Percentiles rank a stretch among this genome's conserved stretches.
phyloP scores from a whole-genome alignment of 108 stramenopile genomes.

The Schizochytrium sp. region DNA sequence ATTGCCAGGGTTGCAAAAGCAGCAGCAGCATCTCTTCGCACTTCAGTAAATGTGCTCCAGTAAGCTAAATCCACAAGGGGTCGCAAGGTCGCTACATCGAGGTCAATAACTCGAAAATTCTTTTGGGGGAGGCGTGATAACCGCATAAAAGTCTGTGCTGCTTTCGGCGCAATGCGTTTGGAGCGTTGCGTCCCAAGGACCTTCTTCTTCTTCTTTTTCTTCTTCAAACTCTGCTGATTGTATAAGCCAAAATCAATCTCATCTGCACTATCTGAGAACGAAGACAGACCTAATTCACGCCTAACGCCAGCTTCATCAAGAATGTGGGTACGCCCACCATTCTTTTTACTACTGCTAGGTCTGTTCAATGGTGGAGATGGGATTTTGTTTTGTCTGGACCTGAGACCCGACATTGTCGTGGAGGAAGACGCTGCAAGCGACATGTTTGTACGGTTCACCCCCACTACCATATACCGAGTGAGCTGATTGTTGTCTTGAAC shows the following conservation, averaged over 20 bases:
- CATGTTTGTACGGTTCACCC: too few species aligned
- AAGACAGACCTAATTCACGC: not conserved
- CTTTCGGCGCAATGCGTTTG: not conserved
- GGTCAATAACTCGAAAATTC: constrained; percentile 18
- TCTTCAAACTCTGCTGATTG: not conserved
- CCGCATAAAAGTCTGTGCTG: not conserved
- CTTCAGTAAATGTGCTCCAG: constrained; percentile 46
- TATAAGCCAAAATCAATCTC: too few species aligned
- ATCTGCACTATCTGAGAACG: not conserved
- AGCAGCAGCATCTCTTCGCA: constrained; percentile 42
- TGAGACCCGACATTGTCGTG: too few species aligned
- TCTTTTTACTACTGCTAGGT: not conserved
- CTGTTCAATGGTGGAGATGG: not conserved
- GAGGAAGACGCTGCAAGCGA: too few species aligned
- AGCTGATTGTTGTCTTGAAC: too few species aligned
- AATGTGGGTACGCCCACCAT: not conserved
- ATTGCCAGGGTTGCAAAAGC: constrained; percentile 51
- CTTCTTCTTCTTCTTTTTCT: not conserved
- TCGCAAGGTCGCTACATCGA: constrained; percentile 40
- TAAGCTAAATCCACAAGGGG: constrained; percentile 52
- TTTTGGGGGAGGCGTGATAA: constrained; percentile 15
- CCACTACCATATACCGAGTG: too few species aligned
- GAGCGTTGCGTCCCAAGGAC: not conserved
- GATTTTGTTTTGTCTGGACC: too few species aligned
- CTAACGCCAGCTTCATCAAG: not conserved